These are phyloP conservation scores for Geum urbanum DNA, from an alignment of 306 rosid species.

Conservation along the genomic window DNA sequence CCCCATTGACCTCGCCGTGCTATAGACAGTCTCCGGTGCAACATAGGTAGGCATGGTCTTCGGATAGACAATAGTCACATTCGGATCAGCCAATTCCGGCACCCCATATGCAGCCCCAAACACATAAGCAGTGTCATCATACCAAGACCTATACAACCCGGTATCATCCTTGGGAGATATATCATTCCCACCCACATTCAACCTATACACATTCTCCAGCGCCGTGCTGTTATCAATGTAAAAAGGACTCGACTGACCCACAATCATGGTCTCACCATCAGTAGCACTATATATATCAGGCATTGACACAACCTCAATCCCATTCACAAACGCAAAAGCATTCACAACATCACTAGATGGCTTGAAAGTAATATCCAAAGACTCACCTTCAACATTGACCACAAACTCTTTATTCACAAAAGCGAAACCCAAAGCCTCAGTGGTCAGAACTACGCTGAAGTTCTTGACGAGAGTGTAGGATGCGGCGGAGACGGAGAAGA, in stretches of 20 bases:
- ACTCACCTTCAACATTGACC: slow-evolving; percentile 53
- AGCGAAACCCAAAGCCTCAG: slow-evolving; percentile 55
- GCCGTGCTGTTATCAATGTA: slow-evolving; percentile 56
- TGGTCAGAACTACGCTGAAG: slow-evolving; percentile 64
- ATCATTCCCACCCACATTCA: slow-evolving; percentile 85
- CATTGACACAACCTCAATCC: slow-evolving; percentile 86
- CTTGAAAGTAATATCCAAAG: slow-evolving; percentile 55
- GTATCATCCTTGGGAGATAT: slow-evolving; percentile 75
- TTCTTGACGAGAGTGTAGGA: slow-evolving; percentile 62
- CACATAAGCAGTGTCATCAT: slow-evolving; percentile 51
- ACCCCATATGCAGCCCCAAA: slow-evolving; percentile 69
- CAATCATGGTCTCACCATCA: slow-evolving; percentile 39
- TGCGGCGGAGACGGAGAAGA: slow-evolving; percentile 48
- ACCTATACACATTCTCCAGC: slow-evolving; percentile 64
- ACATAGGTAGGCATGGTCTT: slow-evolving; percentile 39
- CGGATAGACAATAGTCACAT: slow-evolving; percentile 43
- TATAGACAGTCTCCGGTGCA: slow-evolving; percentile 67
- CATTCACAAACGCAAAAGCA: slow-evolving; percentile 80
- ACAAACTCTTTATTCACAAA: slow-evolving; percentile 56
- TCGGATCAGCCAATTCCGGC: slow-evolving; percentile 44
- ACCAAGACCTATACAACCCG: slow-evolving; percentile 81
- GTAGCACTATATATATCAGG: slow-evolving; percentile 61
- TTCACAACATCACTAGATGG: slow-evolving; percentile 59
- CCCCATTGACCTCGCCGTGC: slow-evolving; percentile 87
- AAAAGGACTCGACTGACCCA: slow-evolving; percentile 32